Base-by-base conservation (phyloP, 345 rosid genomes). In the Durio zibethinus region DNA sequence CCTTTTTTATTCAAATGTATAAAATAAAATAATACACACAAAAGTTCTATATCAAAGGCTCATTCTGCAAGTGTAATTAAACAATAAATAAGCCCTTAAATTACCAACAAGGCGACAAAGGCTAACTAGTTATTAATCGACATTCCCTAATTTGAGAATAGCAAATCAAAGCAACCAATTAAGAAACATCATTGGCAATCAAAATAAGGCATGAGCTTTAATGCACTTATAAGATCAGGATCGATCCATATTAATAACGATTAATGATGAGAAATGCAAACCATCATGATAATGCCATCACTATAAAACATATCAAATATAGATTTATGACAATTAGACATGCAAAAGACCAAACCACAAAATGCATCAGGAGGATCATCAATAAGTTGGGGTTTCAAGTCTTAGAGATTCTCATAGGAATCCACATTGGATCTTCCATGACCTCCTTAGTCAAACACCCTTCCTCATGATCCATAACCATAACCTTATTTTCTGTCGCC, bases 351-450 rank as follows among this genome's bases (percentile, higher is more conserved):
- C 38, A 77, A 76, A 93, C 99, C 93, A 62, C 97, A 92, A 80
- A 95, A 93, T 7, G 93, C 85, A 82, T 91, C 93, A 1, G 98
- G 99, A 79, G 93, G 96, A 12, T 86, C 94, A 64, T 85, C 87
- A 74, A 87, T 77, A 45, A 87, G 86, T 78, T 84, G 91, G 31
- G 98, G 98, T 78, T 89, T 86, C 99, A 95, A 40, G 77, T 52
- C 84, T 92, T 89, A 0, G 94, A 90, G 61, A 93, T 87, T 83
- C 83, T 80, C 77, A 84, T 86, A 1, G 98, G 90, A 64, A 95
- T 78, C 36, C 45, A 53, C 97, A 95, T 90, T 0, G 99, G 97
- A 87, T 95, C 96, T 53, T 90, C 94, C 3, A 84, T 96, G 75
- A 76, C 12, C 50, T 93, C 91, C 83, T 93, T 94, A 1, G 85